A percentile compares a stretch with the other conserved stretches of the same genome.
Evolutionary conservation across 345 rosid genomes (phyloP).

Genomic region (Hibiscus trionum): DNA sequence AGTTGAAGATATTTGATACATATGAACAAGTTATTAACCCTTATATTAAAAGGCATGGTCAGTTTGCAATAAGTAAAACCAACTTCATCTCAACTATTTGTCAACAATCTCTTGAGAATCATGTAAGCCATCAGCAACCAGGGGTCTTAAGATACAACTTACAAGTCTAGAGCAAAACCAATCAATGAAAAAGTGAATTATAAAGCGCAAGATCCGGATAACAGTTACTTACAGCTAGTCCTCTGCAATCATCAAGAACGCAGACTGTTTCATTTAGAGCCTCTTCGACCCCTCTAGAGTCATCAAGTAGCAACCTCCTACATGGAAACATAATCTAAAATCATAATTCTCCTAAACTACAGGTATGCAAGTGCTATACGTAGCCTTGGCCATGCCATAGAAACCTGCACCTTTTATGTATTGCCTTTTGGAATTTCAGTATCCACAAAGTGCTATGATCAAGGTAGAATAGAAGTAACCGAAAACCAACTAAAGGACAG

Average conservation of each 20-base stretch:
- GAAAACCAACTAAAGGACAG: constrained; percentile 4
- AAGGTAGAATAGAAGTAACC: not conserved
- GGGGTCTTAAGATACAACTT: not conserved
- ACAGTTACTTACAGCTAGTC: constrained; percentile 56
- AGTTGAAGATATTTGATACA: not conserved
- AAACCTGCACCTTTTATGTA: not conserved
- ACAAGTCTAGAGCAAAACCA: not conserved
- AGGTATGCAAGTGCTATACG: constrained; percentile 4
- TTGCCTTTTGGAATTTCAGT: not conserved
- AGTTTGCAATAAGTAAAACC: not conserved
- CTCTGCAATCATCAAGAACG: constrained; percentile 52
- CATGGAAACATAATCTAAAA: constrained; percentile 15
- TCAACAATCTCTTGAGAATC: not conserved
- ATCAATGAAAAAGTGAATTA: not conserved
- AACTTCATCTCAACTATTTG: not conserved
- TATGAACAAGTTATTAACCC: not conserved
- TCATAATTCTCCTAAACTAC: constrained; percentile 1
- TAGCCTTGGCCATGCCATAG: not conserved
- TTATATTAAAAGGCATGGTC: not conserved
- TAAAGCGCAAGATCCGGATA: not conserved
- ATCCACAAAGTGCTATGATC: not conserved
- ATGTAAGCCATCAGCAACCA: not conserved
- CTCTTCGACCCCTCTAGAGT: constrained; percentile 86
- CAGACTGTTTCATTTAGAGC: constrained; percentile 85
- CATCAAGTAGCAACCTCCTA: constrained; percentile 91